These are phyloP conservation scores for Coffea humblotiana DNA, from an alignment of 305 asterid species.

Conservation along the genomic window DNA sequence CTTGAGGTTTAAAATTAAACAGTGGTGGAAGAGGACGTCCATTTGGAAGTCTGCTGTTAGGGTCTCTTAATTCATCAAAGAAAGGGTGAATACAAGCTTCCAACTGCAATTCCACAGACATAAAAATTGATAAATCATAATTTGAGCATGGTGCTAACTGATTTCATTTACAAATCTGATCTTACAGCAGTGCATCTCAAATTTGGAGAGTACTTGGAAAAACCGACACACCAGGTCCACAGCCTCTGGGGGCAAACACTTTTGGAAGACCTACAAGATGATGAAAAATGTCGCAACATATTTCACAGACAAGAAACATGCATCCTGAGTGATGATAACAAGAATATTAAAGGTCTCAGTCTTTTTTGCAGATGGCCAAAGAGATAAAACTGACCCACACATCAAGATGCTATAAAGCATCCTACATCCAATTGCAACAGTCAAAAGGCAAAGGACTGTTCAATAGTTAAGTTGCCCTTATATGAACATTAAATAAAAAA, in stretches of 20 bases:
- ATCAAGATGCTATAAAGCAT: not conserved
- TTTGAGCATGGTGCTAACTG: constrained; percentile 18
- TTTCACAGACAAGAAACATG: not conserved
- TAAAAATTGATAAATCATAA: constrained; percentile 9
- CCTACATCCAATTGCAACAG: not conserved
- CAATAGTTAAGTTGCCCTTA: not conserved
- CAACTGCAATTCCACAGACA: constrained; percentile 53
- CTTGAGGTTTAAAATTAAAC: constrained; percentile 85
- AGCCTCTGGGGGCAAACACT: constrained; percentile 96
- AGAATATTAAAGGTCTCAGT: not conserved
- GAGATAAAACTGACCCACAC: not conserved
- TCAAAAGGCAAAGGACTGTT: not conserved
- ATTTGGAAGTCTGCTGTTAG: constrained; percentile 82
- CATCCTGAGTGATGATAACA: not conserved
- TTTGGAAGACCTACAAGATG: constrained; percentile 80
- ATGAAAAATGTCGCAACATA: constrained; percentile 1
- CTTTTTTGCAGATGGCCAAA: not conserved
- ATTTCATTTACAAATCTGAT: constrained; percentile 29
- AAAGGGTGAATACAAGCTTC: constrained; percentile 98
- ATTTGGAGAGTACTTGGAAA: constrained; percentile 95
- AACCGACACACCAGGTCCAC: constrained; percentile 91
- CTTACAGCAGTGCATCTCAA: constrained; percentile 98
- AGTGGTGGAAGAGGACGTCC: constrained; percentile 99
- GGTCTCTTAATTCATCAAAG: constrained; percentile 91
- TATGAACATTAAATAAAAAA: not conserved